Evolutionary conservation across 345 rosid species (phyloP).

Genomic region (Diplotaxis tenuifolia): DNA sequence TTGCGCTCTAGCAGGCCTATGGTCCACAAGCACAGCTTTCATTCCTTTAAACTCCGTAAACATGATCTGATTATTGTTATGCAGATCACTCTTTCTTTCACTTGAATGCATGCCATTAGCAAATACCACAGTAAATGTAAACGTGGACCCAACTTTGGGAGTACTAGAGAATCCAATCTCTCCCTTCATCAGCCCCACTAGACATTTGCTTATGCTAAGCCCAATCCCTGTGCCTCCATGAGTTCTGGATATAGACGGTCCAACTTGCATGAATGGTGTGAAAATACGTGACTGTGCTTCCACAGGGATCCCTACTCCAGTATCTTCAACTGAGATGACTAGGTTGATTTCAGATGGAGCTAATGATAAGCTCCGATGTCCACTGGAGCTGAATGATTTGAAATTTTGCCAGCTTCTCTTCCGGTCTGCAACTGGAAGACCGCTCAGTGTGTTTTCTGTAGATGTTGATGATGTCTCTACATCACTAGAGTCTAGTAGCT

Average conservation of each 20-base stretch:
- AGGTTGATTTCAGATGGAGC: conserved; percentile 54
- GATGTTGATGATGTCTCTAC: conserved; percentile 56
- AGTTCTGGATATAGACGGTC: conserved; percentile 80
- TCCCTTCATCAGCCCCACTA: conserved; percentile 89
- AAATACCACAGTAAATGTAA: conserved; percentile 86
- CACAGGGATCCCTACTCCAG: conserved; percentile 85
- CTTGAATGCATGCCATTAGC: conserved; percentile 43
- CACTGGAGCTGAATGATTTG: conserved; percentile 53
- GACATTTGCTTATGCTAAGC: conserved; percentile 91
- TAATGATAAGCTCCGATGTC: conserved; percentile 34
- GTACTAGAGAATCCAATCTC: conserved; percentile 83
- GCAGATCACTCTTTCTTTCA: conserved; percentile 49
- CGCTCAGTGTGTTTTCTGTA: conserved; percentile 67
- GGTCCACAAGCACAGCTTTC: conserved; percentile 76
- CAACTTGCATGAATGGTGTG: conserved; percentile 95
- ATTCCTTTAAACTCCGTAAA: conserved; percentile 63
- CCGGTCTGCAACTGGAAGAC: conserved; percentile 77
- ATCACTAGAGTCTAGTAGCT: conserved; percentile 51
- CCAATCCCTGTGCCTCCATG: conserved; percentile 98
- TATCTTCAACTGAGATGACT: conserved; percentile 91
- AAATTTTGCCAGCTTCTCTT: conserved; percentile 68
- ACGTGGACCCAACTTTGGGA: conserved; percentile 82
- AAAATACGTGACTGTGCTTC: conserved; percentile 88
- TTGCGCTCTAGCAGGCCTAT: conserved; percentile 63
- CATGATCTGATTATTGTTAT: conserved; percentile 44